Evolutionary conservation across 768 basidiomycete species (phyloP).

Genomic region (Tricholoma terreum): DNA sequence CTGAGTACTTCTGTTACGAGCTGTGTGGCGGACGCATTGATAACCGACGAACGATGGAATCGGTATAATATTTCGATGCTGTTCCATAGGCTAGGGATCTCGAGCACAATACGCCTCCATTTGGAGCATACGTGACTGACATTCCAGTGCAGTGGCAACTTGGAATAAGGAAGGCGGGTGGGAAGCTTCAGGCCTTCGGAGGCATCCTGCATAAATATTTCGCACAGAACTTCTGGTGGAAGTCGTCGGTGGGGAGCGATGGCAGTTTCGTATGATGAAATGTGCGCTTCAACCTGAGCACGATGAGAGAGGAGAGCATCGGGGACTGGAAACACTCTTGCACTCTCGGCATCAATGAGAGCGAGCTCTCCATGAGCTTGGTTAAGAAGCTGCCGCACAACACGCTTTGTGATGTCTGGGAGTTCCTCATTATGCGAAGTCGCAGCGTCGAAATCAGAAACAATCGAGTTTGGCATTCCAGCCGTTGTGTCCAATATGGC

Average conservation of each 20-base stretch:
- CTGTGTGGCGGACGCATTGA: no score
- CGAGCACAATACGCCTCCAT: neutral
- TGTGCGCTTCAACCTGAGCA: no score
- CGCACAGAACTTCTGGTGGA: no score
- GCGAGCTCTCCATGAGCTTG: neutral
- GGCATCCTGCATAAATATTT: no score
- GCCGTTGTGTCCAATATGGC: neutral
- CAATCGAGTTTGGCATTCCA: neutral
- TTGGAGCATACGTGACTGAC: no score
- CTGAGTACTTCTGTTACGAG: no score
- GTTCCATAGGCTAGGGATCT: neutral
- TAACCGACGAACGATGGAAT: neutral
- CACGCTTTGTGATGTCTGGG: neutral
- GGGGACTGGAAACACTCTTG: no score
- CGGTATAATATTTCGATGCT: neutral
- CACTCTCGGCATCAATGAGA: neutral
- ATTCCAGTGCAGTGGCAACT: no score
- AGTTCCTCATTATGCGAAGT: neutral
- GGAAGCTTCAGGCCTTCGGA: neutral
- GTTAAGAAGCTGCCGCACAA: neutral
- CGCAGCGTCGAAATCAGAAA: neutral
- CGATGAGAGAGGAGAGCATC: no score
- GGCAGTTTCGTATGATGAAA: no score
- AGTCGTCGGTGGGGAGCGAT: no score
- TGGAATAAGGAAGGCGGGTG: neutral